Evolutionary conservation across 2,329 filamentous ascomycete species (phyloP).

Genomic region (Aspergillus hiratsukae): DNA sequence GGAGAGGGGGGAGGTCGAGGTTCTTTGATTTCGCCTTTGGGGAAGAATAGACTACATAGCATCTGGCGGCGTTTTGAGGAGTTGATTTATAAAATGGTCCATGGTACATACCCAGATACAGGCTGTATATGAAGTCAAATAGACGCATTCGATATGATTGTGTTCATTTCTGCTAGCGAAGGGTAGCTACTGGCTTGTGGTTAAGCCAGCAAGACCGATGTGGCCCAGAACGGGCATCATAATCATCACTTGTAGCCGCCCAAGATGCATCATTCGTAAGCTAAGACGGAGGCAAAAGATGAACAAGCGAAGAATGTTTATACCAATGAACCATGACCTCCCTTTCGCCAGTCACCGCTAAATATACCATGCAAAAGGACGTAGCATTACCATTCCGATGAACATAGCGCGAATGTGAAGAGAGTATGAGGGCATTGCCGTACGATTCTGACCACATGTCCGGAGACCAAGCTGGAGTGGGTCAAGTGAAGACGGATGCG

Average conservation of each 20-base stretch:
- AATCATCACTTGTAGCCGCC: background rate
- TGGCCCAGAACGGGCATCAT: background rate
- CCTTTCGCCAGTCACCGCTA: constrained; percentile 22
- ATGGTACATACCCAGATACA: background rate
- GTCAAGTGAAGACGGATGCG: background rate
- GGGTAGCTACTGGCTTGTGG: background rate
- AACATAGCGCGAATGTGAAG: background rate
- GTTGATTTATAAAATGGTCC: background rate
- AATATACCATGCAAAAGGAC: background rate
- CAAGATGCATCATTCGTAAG: background rate
- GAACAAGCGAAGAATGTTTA: constrained; percentile 6
- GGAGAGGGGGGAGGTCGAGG: constrained; percentile 41
- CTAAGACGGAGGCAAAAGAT: background rate
- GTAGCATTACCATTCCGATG: background rate
- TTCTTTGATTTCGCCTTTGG: constrained; percentile 29
- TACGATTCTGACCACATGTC: background rate
- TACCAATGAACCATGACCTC: constrained; percentile 5
- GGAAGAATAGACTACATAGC: background rate
- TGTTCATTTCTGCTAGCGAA: constrained; percentile 4
- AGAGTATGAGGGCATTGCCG: background rate
- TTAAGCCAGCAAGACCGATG: background rate
- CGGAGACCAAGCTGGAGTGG: background rate
- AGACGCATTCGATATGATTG: background rate
- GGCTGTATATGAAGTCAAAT: background rate
- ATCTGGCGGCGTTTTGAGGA: background rate